Evolutionary conservation across 306 rosid genomes (phyloP).

Genomic region (Rubus idaeus): DNA sequence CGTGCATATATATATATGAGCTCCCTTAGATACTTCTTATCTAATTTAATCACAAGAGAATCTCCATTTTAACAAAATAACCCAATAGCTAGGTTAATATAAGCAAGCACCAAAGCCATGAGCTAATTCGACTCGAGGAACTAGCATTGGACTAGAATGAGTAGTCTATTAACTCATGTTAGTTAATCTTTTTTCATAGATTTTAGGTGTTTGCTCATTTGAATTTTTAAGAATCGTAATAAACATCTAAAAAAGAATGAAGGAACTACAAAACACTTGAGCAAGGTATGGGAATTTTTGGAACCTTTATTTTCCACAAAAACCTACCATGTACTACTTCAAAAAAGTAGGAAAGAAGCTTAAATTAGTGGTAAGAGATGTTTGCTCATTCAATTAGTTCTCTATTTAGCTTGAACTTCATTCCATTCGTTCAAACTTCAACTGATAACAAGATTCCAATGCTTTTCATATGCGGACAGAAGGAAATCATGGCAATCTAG

Average conservation of each 20-base stretch:
- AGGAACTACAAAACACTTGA: background rate
- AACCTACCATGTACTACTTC: background rate
- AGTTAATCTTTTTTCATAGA: no score
- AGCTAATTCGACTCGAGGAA: background rate
- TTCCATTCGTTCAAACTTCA: background rate
- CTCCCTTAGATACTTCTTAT: no score
- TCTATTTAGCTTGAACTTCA: background rate
- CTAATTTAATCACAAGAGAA: no score
- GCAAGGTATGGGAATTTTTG: background rate
- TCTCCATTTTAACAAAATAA: background rate
- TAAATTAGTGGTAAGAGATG: background rate
- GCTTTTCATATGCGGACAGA: background rate
- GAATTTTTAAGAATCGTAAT: background rate
- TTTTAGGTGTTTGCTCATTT: no score
- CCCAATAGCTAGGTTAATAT: background rate
- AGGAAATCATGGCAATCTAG: conserved; percentile 14
- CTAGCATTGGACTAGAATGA: background rate
- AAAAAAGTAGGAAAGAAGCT: background rate
- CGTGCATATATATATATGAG: background rate
- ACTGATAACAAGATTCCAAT: background rate
- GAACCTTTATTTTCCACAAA: background rate
- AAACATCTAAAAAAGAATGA: background rate
- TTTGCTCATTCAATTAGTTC: background rate
- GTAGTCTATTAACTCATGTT: no score
- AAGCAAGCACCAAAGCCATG: background rate